Conservation (phyloP, 192 early-diverging fungal genomes). For the Entomortierella beljakovae region DNA sequence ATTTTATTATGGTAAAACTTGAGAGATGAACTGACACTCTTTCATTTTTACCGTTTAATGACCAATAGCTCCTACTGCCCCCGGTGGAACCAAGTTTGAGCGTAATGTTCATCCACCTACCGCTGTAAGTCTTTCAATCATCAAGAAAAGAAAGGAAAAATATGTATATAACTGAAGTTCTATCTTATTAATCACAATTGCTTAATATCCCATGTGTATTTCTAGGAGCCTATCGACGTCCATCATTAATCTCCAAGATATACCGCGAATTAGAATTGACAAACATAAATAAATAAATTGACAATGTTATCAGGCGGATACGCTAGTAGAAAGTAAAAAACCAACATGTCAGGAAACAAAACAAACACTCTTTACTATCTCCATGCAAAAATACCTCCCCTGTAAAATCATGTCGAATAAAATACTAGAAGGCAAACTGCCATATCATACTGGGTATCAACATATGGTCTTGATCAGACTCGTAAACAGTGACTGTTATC, state of each 20-base stretch:
- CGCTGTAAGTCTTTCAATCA: slow-evolving; percentile 56
- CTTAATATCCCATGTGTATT: not conserved
- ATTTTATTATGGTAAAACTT: too few relatives aligned
- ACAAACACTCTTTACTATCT: too few relatives aligned
- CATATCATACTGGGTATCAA: too few relatives aligned
- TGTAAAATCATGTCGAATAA: too few relatives aligned
- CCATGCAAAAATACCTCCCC: too few relatives aligned
- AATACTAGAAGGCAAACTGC: not conserved
- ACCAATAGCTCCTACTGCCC: slow-evolving; percentile 71
- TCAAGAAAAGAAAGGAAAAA: not conserved
- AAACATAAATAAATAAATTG: not conserved
- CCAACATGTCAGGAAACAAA: not conserved
- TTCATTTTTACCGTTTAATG: not conserved
- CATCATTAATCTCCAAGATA: slow-evolving; percentile 17
- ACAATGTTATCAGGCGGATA: too few relatives aligned
- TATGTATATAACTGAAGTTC: too few relatives aligned
- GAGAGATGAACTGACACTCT: too few relatives aligned
- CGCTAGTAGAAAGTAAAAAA: not conserved
- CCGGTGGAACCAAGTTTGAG: slow-evolving; percentile 86
- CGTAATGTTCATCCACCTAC: slow-evolving; percentile 76
- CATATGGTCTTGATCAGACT: too few relatives aligned
- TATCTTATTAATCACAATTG: too few relatives aligned
- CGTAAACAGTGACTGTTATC: too few relatives aligned
- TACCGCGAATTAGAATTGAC: not conserved
- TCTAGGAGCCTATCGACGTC: slow-evolving; percentile 26